phyloP scores from a whole-genome alignment of 345 rosid genomes.

The Microthlaspi erraticum region DNA sequence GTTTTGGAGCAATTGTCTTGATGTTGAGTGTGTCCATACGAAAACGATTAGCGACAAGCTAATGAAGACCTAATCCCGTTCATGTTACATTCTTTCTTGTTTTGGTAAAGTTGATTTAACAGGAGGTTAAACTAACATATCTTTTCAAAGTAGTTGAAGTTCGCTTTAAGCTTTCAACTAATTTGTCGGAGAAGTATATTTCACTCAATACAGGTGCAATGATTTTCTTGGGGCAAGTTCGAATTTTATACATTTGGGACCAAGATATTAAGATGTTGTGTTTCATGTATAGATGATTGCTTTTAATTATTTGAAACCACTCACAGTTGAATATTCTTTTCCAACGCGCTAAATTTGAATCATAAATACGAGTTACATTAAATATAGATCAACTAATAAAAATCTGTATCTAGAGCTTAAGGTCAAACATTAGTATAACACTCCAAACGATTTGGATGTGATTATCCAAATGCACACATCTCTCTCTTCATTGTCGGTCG shows the following conservation, averaged over 20 bases:
- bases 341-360: neutral
- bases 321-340: neutral
- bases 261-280: neutral
- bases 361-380: too few species aligned
- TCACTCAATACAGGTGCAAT: neutral
- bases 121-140: constrained; percentile 15
- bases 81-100: constrained; percentile 10
- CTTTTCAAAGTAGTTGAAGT: neutral
- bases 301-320: neutral
- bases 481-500: constrained; percentile 28
- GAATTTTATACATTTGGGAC: neutral
- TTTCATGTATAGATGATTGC: neutral
- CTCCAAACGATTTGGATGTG: neutral
- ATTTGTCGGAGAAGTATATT: constrained; percentile 5
- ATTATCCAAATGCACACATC: constrained; percentile 1
- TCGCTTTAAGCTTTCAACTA: neutral
- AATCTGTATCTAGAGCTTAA: neutral
- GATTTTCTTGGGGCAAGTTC: neutral
- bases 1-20: constrained; percentile 11
- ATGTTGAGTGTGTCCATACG: constrained; percentile 15
- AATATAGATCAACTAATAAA: neutral
- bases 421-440: neutral
- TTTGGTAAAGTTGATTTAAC: neutral
- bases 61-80: neutral
- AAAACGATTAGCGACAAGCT: constrained; percentile 12